Conservation (phyloP, 371 early-diverging fungal species). For the Haplosporangium sp. region DNA sequence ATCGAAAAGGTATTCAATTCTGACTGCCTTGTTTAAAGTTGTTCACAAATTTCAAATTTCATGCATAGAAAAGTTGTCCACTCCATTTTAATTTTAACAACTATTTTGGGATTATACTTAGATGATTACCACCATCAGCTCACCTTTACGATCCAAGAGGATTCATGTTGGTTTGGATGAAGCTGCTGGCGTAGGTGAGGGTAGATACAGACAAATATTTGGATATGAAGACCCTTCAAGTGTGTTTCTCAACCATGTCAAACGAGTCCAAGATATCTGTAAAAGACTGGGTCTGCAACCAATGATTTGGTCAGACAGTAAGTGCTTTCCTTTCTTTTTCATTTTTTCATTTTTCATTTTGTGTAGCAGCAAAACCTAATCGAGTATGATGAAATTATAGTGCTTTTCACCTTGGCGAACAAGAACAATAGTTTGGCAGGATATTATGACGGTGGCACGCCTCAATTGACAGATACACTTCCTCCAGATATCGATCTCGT, state of each 20-base stretch:
- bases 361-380: neutral
- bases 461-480: constrained; percentile 68
- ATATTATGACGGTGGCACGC: constrained; percentile 80
- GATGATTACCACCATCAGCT: constrained; percentile 72
- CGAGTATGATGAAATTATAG: constrained; percentile 14
- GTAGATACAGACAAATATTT: constrained; percentile 80
- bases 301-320: constrained; percentile 92
- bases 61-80: too few relatives aligned
- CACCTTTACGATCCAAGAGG: constrained; percentile 78
- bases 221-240: constrained; percentile 79
- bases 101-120: neutral
- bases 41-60: too few relatives aligned
- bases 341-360: neutral
- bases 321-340: constrained; percentile 25
- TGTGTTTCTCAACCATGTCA: constrained; percentile 83
- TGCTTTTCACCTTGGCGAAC: constrained; percentile 77
- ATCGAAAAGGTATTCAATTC: constrained; percentile 66
- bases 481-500: constrained; percentile 80
- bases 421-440: constrained; percentile 83
- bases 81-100: too few relatives aligned
- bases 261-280: constrained; percentile 80
- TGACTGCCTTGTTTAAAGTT: too few relatives aligned
- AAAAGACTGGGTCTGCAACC: constrained; percentile 69
- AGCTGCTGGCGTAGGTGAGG: constrained; percentile 86
- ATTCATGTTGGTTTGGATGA: constrained; percentile 94